Conservation (phyloP, 805 yeast genomes). For the Candida saitoana region DNA sequence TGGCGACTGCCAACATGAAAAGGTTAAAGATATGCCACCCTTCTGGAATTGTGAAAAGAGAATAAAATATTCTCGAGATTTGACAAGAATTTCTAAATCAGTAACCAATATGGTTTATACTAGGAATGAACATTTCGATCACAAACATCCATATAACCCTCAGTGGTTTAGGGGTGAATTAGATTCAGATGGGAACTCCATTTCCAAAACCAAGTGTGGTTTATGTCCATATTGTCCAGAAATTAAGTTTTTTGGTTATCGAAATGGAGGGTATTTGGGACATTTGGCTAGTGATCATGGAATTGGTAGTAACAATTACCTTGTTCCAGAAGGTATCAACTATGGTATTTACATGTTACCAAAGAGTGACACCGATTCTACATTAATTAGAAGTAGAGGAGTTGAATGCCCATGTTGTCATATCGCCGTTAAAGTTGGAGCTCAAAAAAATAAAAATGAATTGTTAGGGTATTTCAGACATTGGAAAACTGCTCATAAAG, state of each 20-base stretch:
- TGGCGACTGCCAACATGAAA: not conserved
- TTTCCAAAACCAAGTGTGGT: constrained; percentile 27
- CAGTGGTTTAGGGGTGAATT: constrained; percentile 27
- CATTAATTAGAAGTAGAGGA: not conserved
- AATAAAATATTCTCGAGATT: constrained; percentile 12
- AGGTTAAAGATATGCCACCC: not conserved
- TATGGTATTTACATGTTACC: constrained; percentile 22
- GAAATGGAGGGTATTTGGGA: constrained; percentile 29
- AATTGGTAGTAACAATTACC: constrained; percentile 25
- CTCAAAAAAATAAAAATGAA: constrained; percentile 5
- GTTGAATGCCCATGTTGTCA: constrained; percentile 4
- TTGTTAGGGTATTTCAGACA: constrained; percentile 2
- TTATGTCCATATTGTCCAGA: constrained; percentile 29
- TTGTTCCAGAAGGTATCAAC: constrained; percentile 29
- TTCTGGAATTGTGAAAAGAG: constrained; percentile 7
- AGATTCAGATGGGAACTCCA: constrained; percentile 15
- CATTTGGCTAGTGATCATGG: constrained; percentile 35
- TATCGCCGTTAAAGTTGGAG: constrained; percentile 1
- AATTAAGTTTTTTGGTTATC: constrained; percentile 27
- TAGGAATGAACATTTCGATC: constrained; percentile 16
- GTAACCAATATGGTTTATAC: constrained; percentile 23
- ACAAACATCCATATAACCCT: constrained; percentile 27
- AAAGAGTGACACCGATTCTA: constrained; percentile 15
- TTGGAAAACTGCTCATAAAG: constrained; percentile 2
- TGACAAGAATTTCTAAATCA: constrained; percentile 10